Evolutionary conservation across 257 asterid species (phyloP).

Genomic region (Lantana camara): DNA sequence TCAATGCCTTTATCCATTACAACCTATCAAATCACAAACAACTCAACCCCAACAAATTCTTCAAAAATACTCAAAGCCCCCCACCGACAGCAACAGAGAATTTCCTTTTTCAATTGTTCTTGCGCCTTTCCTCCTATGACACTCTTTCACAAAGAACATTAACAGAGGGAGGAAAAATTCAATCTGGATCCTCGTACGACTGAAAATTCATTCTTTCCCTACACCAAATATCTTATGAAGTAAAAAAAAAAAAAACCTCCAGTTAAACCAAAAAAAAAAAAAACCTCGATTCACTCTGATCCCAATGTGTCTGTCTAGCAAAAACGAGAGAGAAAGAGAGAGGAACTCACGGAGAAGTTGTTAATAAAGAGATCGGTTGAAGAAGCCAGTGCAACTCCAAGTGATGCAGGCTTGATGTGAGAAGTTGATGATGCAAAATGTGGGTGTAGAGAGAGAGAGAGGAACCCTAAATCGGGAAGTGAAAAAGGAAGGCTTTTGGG

Average conservation of each 20-base stretch:
- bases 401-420: not conserved
- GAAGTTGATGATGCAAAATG: slow-evolving; percentile 14
- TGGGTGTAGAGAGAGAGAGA: slow-evolving; percentile 10
- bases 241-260: slow-evolving; percentile 14
- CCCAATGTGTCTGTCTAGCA: not conserved
- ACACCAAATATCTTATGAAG: slow-evolving; percentile 21
- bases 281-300: not conserved
- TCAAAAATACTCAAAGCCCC: slow-evolving; percentile 9
- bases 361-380: not conserved
- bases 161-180: slow-evolving; percentile 3
- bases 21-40: slow-evolving; percentile 22
- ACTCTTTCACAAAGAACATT: not conserved
- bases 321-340: not conserved
- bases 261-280: slow-evolving; percentile 27
- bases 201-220: slow-evolving; percentile 32
- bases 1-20: slow-evolving; percentile 62
- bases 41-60: slow-evolving; percentile 23
- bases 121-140: not conserved
- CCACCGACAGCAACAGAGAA: slow-evolving; percentile 15
- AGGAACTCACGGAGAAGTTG: slow-evolving; percentile 39
- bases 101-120: not conserved
- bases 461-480: slow-evolving; percentile 42
- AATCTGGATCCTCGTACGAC: slow-evolving; percentile 33
- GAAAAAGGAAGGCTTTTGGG: slow-evolving; percentile 28
- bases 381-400: slow-evolving; percentile 27